Percentiles rank a stretch among this genome's conserved stretches.
Conservation (phyloP, 2,329 filamentous ascomycete genomes). For the Ilyonectria destructans region DNA sequence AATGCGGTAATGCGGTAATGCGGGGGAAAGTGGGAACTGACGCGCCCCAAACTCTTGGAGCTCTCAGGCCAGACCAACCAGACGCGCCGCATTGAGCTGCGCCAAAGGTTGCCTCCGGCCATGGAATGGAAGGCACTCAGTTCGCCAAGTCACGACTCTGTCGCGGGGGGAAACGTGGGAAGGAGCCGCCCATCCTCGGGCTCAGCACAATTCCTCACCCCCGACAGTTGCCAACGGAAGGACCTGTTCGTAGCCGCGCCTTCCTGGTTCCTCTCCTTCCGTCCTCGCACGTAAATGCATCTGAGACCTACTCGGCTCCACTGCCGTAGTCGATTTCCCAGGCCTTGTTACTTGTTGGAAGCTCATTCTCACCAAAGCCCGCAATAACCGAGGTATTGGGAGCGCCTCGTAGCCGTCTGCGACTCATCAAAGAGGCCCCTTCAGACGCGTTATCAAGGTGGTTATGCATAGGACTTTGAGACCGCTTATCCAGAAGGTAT, state of each 20-base stretch:
- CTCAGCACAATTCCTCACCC: conserved; percentile 1
- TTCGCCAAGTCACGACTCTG: conserved; percentile 15
- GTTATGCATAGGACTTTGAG: conserved; percentile 14
- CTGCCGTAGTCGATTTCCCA: conserved; percentile 11
- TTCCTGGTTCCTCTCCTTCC: conserved; percentile 1
- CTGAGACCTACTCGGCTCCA: conserved; percentile 19
- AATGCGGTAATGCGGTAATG: conserved; percentile 28
- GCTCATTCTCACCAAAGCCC: conserved; percentile 20
- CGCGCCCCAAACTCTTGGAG: conserved; percentile 10
- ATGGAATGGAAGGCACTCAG: conserved; percentile 12
- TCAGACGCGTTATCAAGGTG: conserved; percentile 5
- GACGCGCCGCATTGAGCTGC: conserved; percentile 21
- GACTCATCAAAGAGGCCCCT: conserved; percentile 10
- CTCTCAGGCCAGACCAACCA: conserved; percentile 24
- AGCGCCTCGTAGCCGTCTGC: conserved; percentile 17
- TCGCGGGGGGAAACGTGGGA: neutral
- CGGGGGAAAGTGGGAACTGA: conserved; percentile 30
- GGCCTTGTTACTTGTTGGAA: conserved; percentile 2
- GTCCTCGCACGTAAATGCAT: neutral
- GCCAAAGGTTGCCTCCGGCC: conserved; percentile 15
- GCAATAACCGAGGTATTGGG: conserved; percentile 28
- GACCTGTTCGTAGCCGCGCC: conserved; percentile 1
- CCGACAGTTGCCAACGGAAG: conserved; percentile 7
- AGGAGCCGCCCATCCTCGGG: neutral
- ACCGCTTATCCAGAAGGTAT: conserved; percentile 14